Evolutionary conservation across 1,284 basidiomycete species (phyloP).

Genomic region (Agroathelia rolfsii): DNA sequence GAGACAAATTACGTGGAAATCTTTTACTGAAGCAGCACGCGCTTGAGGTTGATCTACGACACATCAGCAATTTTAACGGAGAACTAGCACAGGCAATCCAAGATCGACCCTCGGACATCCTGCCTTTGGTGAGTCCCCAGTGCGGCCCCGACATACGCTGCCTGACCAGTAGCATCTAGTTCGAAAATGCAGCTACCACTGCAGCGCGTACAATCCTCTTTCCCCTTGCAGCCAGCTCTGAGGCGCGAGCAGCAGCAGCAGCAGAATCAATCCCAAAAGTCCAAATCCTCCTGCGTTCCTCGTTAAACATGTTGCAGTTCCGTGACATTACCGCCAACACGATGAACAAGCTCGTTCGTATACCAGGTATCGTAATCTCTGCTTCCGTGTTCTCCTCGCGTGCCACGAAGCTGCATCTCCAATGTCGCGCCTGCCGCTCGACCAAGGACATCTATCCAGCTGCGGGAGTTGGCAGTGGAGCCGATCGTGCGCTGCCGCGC

Average conservation of each 20-base stretch:
- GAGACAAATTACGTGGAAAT: slow-evolving; percentile 86
- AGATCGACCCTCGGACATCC: slow-evolving; percentile 80
- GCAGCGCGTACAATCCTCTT: slow-evolving; percentile 76
- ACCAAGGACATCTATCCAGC: slow-evolving; percentile 76
- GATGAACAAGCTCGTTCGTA: slow-evolving; percentile 91
- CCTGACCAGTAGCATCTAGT: slow-evolving; percentile 34
- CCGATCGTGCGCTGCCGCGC: slow-evolving; percentile 75
- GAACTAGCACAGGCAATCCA: slow-evolving; percentile 88
- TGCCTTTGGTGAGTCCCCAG: slow-evolving; percentile 76
- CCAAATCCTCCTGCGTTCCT: slow-evolving; percentile 84
- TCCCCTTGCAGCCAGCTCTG: slow-evolving; percentile 47
- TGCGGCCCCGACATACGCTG: no score
- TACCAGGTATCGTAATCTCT: slow-evolving; percentile 98
- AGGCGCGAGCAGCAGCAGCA: slow-evolving; percentile 44
- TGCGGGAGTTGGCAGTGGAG: slow-evolving; percentile 74
- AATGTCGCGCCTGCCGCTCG: slow-evolving; percentile 85
- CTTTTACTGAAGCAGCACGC: slow-evolving; percentile 85
- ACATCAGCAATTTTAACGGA: slow-evolving; percentile 88
- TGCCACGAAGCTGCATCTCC: slow-evolving; percentile 85
- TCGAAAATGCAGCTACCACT: slow-evolving; percentile 80
- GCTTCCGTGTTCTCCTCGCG: slow-evolving; percentile 90
- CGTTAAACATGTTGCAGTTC: slow-evolving; percentile 89
- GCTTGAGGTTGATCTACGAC: slow-evolving; percentile 87
- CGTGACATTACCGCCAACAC: slow-evolving; percentile 88
- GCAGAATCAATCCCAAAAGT: slow-evolving; percentile 71